Conservation (phyloP, 305 asterid genomes). For the Fraxinus dipetala region DNA sequence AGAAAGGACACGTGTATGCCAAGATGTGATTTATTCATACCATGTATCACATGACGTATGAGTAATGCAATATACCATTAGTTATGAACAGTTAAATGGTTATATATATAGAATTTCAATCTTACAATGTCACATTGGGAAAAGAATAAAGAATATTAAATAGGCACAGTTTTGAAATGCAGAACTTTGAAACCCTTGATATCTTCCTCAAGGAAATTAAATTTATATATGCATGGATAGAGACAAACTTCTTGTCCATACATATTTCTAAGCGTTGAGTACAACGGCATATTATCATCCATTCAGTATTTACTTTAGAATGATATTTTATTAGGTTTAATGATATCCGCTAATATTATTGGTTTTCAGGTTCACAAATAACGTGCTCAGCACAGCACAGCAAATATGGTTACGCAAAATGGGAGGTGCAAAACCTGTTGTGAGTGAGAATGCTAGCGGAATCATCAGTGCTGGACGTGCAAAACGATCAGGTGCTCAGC, state of each 20-base stretch:
- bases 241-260: not conserved
- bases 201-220: not conserved
- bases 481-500: conserved; percentile 62
- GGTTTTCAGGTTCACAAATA: conserved; percentile 78
- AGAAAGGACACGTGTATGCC: not conserved
- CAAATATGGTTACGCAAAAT: conserved; percentile 94
- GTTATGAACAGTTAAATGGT: not conserved
- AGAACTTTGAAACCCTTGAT: not conserved
- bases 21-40: not conserved
- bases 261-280: not conserved
- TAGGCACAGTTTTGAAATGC: not conserved
- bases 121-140: not conserved
- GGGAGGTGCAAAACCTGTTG: conserved; percentile 94
- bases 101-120: not conserved
- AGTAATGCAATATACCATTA: not conserved
- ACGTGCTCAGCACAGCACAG: conserved; percentile 94
- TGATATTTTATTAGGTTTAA: not conserved
- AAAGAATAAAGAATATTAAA: not conserved
- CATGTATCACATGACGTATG: not conserved
- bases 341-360: conserved; percentile 4
- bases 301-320: not conserved
- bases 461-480: conserved; percentile 98
- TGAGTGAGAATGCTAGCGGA: conserved; percentile 83
- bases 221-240: not conserved
- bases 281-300: not conserved